Evolutionary conservation across 2,329 filamentous ascomycete genomes (phyloP).

Genomic region (Ceratocystis ficicola): DNA sequence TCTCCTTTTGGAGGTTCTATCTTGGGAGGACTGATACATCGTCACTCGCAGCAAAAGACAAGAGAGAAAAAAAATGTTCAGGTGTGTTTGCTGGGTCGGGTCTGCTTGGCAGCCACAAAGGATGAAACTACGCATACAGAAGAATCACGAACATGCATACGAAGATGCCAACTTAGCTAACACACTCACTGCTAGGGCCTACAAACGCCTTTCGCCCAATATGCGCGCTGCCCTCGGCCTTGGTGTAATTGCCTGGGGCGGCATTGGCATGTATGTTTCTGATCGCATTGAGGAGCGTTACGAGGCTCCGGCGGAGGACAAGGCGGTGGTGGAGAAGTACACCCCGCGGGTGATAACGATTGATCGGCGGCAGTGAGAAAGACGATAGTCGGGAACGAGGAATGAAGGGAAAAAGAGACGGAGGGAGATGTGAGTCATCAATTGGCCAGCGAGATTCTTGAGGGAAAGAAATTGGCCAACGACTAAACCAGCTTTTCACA

Average conservation of each 20-base stretch:
- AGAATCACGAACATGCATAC: too few species aligned
- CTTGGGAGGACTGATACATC: too few species aligned
- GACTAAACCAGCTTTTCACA: too few species aligned
- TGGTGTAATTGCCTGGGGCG: constrained; percentile 65
- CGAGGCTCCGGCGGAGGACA: constrained; percentile 62
- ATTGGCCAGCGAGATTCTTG: too few species aligned
- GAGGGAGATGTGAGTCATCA: constrained; percentile 7
- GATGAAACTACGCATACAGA: too few species aligned
- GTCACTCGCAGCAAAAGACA: too few species aligned
- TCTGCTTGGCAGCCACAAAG: too few species aligned
- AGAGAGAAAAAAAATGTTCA: too few species aligned
- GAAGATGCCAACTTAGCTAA: neutral
- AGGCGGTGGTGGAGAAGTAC: constrained; percentile 48
- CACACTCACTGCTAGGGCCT: constrained; percentile 40
- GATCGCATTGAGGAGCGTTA: constrained; percentile 62
- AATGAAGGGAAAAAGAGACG: neutral
- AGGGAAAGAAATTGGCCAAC: too few species aligned
- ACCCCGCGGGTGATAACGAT: constrained; percentile 52
- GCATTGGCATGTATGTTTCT: constrained; percentile 58
- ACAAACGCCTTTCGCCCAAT: constrained; percentile 57
- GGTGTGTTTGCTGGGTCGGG: too few species aligned
- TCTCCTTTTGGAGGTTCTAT: too few species aligned
- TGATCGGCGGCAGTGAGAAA: constrained; percentile 30
- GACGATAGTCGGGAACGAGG: neutral
- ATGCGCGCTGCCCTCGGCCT: constrained; percentile 61